Percentiles rank a stretch among this genome's conserved stretches.
These are phyloP conservation scores for Pleurostoma richardsiae DNA, from an alignment of 2,329 filamentous ascomycete genomes.

Conservation along the genomic window DNA sequence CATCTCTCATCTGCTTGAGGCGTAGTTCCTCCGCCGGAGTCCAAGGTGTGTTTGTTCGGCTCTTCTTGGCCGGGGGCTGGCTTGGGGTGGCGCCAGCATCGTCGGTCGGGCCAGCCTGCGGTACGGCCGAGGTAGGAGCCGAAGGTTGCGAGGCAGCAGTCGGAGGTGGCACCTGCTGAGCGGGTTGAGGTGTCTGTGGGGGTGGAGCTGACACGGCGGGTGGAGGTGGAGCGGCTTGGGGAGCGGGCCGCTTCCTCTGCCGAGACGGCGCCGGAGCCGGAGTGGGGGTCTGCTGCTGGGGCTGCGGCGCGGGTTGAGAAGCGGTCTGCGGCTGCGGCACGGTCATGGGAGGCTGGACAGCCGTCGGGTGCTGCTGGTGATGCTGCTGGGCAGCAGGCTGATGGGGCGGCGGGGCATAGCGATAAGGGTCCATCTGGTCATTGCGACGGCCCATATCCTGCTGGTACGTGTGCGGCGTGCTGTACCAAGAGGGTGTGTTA, in stretches of 20 bases:
- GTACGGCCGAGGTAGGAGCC: conserved; percentile 16
- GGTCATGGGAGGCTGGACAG: conserved; percentile 10
- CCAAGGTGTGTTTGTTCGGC: conserved; percentile 98
- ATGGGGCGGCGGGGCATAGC: conserved; percentile 11
- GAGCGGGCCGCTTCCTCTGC: no score
- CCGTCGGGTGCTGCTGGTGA: conserved; percentile 9
- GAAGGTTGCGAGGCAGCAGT: conserved; percentile 21
- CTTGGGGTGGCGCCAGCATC: conserved; percentile 24
- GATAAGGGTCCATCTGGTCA: conserved; percentile 17
- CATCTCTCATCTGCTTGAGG: conserved; percentile 90
- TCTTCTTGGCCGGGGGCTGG: conserved; percentile 74
- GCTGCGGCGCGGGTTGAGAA: conserved; percentile 12
- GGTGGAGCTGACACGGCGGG: conserved; percentile 20
- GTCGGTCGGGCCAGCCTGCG: conserved; percentile 18
- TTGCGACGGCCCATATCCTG: conserved; percentile 36
- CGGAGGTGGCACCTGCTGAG: conserved; percentile 15
- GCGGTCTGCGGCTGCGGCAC: conserved; percentile 9
- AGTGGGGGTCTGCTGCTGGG: conserved; percentile 7
- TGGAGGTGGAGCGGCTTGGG: conserved; percentile 12
- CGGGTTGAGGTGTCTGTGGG: conserved; percentile 27
- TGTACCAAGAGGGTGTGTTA: conserved; percentile 32
- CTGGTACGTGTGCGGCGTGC: conserved; percentile 42
- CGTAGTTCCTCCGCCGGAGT: conserved; percentile 89
- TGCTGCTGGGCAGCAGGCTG: conserved; percentile 16
- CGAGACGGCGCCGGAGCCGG: no score